These are phyloP conservation scores for Inonotus obliquus DNA, from an alignment of 1,284 basidiomycete species.

Conservation along the genomic window DNA sequence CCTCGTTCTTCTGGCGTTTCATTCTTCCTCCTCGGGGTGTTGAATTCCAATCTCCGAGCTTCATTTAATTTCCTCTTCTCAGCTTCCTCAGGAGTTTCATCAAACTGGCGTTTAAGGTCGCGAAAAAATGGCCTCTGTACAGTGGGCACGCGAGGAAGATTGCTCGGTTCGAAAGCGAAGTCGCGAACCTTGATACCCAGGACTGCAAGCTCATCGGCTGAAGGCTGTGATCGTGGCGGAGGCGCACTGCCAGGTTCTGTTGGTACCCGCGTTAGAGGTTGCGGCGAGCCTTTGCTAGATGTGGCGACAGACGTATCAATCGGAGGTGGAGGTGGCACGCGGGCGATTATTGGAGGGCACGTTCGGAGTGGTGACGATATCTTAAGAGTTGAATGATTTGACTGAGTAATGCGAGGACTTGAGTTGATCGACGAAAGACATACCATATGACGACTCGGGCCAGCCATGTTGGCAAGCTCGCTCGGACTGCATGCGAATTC, in stretches of 20 bases:
- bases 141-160: constrained; percentile 51
- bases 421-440: neutral
- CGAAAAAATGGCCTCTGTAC: constrained; percentile 29
- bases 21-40: neutral
- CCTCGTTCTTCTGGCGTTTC: neutral
- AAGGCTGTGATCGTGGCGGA: constrained; percentile 9
- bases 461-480: neutral
- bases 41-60: constrained; percentile 3
- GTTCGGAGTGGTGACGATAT: constrained; percentile 1
- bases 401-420: neutral
- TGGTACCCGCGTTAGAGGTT: constrained; percentile 12
- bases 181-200: constrained; percentile 65
- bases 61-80: constrained; percentile 1
- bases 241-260: constrained; percentile 7
- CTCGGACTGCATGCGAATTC: neutral
- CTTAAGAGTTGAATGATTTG: neutral
- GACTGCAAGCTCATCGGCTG: constrained; percentile 26
- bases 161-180: constrained; percentile 60
- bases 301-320: constrained; percentile 1
- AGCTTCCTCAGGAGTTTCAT: neutral
- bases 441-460: neutral
- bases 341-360: neutral
- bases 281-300: neutral
- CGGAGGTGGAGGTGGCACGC: neutral
- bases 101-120: constrained; percentile 1